Evolutionary conservation across 2,329 filamentous ascomycete species (phyloP), one percentile per base, ranked within the genome.

Genomic region (Tricladium varicosporioides): DNA sequence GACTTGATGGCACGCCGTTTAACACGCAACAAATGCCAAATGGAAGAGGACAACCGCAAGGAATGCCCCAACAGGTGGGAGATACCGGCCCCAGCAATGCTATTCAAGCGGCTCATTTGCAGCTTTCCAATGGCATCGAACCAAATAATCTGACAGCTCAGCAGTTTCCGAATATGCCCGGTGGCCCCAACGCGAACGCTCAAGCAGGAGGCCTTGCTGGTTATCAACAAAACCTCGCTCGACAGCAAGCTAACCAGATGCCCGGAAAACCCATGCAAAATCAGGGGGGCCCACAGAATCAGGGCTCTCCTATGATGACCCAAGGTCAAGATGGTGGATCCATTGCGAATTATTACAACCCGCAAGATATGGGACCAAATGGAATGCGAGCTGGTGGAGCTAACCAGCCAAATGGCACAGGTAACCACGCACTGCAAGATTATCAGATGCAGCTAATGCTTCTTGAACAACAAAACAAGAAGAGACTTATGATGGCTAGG

Each of bases 391-490:
- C 75, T 33, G 75, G 78, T 27, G 78, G 75, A 42, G 22, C 22
- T 27, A 77, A 73, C 56, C 63, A 62, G 59, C 72, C 71, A 50
- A 69, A 73, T 43, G 59, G 52, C 5, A 63, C 60, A 31, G 67
- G 67, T 73, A 93, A 91, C 70, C 89, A 92, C 71, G 89, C 89
- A 18, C 78, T 93, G 47, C 89, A 92, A 72, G 89, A 94, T 71
- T 93, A 93, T 67, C 89, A 93, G 75, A 92, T 92, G 89, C 89
- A 93, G 71, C 75, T 93, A 70, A 93, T 92, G 89, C 75, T 92
- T 50, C 80, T 93, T 14, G 89, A 93, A 73, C 89, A 92, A 73
- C 89, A 93, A 74, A 93, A 93, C 67, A 93, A 92, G 79, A 92
- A 92, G 74, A 80, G 89, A 15, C 78, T 93, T 49, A 85, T 92